Evolutionary conservation across 208 protist species (phyloP).

Genomic region (Acanthamoeba culbertsoni): DNA sequence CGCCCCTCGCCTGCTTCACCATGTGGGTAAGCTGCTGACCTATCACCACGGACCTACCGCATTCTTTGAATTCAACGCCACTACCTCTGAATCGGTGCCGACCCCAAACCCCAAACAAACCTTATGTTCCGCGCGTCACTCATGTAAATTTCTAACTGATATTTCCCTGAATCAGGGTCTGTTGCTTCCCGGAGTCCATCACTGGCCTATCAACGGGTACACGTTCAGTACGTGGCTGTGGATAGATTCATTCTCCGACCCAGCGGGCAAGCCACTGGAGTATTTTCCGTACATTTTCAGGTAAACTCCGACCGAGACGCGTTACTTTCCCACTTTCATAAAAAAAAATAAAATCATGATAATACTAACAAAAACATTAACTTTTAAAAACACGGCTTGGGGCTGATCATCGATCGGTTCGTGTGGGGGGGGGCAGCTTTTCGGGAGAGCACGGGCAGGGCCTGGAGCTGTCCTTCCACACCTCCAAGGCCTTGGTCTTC

Average conservation of each 20-base stretch:
- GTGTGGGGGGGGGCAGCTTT: background rate
- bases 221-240: slow-evolving; percentile 34
- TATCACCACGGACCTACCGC: background rate
- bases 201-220: slow-evolving; percentile 33
- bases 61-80: slow-evolving; percentile 47
- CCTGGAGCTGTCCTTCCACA: slow-evolving; percentile 17
- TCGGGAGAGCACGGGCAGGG: slow-evolving; percentile 41
- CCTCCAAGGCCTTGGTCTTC: background rate
- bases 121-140: background rate
- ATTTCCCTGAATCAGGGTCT: background rate
- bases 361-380: background rate
- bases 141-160: background rate
- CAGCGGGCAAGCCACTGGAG: background rate
- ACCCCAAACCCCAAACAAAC: no score
- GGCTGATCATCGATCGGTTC: background rate
- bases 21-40: background rate
- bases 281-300: slow-evolving; percentile 49
- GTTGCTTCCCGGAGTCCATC: background rate
- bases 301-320: background rate
- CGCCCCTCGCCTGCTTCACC: background rate
- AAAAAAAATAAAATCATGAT: background rate
- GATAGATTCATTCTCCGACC: slow-evolving; percentile 4
- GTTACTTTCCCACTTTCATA: background rate
- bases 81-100: background rate
- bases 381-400: background rate